Percentiles rank a stretch among this genome's conserved stretches.
Conservation (phyloP, 257 asterid genomes). For the Penstemon barbatus region DNA sequence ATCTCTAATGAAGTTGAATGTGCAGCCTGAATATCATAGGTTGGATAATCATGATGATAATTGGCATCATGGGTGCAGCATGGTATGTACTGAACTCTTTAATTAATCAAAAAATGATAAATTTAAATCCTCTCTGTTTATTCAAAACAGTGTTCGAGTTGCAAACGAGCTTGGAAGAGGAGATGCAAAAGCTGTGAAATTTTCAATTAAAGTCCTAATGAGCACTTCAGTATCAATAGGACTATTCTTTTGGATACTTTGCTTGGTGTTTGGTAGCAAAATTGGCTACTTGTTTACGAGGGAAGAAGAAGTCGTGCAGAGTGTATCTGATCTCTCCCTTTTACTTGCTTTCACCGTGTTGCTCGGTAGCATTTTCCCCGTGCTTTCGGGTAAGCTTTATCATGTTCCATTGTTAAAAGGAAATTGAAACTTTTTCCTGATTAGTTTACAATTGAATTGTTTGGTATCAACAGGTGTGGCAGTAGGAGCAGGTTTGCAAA, state of each 20-base stretch:
- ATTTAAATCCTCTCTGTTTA: neutral
- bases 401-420: no score
- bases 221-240: constrained; percentile 50
- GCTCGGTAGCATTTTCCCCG: constrained; percentile 68
- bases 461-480: constrained; percentile 49
- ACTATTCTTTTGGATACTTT: constrained; percentile 42
- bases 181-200: constrained; percentile 65
- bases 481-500: constrained; percentile 57
- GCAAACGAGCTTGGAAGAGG: constrained; percentile 83
- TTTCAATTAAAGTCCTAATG: constrained; percentile 64
- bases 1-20: neutral
- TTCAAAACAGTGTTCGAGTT: constrained; percentile 55
- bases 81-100: constrained; percentile 33
- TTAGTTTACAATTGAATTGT: neutral
- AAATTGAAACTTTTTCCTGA: no score
- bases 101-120: neutral
- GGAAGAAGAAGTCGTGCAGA: constrained; percentile 45
- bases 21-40: constrained; percentile 56
- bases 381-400: constrained; percentile 54
- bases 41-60: constrained; percentile 60
- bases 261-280: constrained; percentile 52
- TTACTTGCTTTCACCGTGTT: constrained; percentile 62
- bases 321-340: constrained; percentile 54
- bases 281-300: constrained; percentile 59
- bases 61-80: constrained; percentile 62